Percentiles rank a stretch among this genome's conserved stretches.
phyloP scores from a whole-genome alignment of 2,329 filamentous ascomycete genomes.

The Echinosphaeria canescens region DNA sequence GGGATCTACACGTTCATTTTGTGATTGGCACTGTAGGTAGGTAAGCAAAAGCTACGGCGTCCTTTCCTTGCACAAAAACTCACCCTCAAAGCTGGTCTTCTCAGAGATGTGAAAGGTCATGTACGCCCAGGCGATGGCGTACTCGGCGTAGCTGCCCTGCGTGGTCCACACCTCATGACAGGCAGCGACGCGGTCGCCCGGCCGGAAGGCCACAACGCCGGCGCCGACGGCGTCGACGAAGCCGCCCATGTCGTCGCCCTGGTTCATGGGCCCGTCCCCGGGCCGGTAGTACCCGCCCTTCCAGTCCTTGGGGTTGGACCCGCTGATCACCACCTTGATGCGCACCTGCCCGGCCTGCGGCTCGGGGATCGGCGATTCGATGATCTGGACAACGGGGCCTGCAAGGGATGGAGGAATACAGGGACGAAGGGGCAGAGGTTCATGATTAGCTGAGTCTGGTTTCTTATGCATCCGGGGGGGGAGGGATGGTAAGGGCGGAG shows the following conservation, averaged over 20 bases:
- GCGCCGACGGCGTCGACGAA: slow-evolving; percentile 29
- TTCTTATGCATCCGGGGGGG: slow-evolving; percentile 1
- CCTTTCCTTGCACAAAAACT: too few species aligned
- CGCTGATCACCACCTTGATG: slow-evolving; percentile 18
- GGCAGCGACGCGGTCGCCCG: slow-evolving; percentile 31
- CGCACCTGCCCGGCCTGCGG: slow-evolving; percentile 16
- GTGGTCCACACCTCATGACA: slow-evolving; percentile 19
- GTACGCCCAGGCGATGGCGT: slow-evolving; percentile 15
- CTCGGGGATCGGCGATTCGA: slow-evolving; percentile 16
- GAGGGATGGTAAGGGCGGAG: too few species aligned
- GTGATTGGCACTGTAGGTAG: too few species aligned
- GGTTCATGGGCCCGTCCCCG: slow-evolving; percentile 12
- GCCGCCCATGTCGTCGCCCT: slow-evolving; percentile 32
- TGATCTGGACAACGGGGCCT: slow-evolving; percentile 13
- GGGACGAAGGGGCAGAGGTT: neutral
- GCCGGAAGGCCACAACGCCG: slow-evolving; percentile 32
- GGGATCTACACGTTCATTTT: too few species aligned
- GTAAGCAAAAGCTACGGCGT: too few species aligned
- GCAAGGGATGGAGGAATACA: neutral
- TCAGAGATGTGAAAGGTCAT: slow-evolving; percentile 19
- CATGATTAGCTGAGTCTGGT: slow-evolving; percentile 1
- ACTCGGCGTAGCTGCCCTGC: slow-evolving; percentile 17
- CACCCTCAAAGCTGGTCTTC: slow-evolving; percentile 12
- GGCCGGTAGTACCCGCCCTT: slow-evolving; percentile 10
- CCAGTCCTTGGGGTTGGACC: slow-evolving; percentile 26